Conservation (phyloP, 163 green algal genomes). For the Chloromonas sp. region DNA sequence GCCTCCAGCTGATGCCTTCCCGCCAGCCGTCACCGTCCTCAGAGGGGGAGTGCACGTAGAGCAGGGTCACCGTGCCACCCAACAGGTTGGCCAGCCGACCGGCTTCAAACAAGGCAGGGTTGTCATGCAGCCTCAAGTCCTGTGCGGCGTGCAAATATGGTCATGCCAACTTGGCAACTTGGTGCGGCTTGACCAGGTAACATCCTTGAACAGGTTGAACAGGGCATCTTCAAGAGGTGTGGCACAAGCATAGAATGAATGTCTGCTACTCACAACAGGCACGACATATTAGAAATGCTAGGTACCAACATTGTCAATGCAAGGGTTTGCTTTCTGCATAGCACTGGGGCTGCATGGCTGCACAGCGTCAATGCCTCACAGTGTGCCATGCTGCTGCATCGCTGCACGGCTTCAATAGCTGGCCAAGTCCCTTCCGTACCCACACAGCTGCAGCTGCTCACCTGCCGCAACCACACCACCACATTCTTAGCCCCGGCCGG, state of each 20-base stretch:
- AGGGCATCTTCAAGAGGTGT: too few species aligned
- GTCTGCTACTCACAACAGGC: too few species aligned
- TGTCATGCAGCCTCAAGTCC: conserved; percentile 59
- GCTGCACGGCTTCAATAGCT: too few species aligned
- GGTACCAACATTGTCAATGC: too few species aligned
- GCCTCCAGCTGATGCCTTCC: conserved; percentile 15
- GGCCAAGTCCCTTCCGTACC: too few species aligned
- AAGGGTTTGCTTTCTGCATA: too few species aligned
- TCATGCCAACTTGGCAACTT: neutral
- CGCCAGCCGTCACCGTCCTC: conserved; percentile 31
- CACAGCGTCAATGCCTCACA: too few species aligned
- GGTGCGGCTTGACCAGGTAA: neutral
- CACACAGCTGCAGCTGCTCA: neutral
- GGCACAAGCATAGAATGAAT: too few species aligned
- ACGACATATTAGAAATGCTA: too few species aligned
- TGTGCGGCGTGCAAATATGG: conserved; percentile 22
- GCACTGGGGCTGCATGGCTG: too few species aligned
- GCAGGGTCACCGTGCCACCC: conserved; percentile 31
- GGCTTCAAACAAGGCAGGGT: conserved; percentile 41
- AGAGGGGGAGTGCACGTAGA: conserved; percentile 44
- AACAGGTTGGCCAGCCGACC: conserved; percentile 14
- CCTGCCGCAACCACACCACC: conserved; percentile 16
- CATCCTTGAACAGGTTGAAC: too few species aligned
- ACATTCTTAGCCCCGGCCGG: conserved; percentile 5
- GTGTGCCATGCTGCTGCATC: too few species aligned